Conservation (phyloP, 805 yeast genomes). For the Yarrowia sp. region DNA sequence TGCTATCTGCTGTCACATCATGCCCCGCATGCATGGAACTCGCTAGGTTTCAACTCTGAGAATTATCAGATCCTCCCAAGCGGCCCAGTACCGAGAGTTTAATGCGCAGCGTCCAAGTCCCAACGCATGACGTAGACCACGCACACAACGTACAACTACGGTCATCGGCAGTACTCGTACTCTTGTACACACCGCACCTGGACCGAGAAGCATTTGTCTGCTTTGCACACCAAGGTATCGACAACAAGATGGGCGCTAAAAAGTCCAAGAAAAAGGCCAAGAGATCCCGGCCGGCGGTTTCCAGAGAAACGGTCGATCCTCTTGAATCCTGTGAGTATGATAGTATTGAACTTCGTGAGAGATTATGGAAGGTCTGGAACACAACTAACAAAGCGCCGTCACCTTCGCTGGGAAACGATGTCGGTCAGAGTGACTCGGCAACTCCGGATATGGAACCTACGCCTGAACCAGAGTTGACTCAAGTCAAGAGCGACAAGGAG, state of each 20-base stretch:
- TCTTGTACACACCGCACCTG: background rate
- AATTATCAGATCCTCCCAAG: slow-evolving; percentile 1
- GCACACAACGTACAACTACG: too few species aligned
- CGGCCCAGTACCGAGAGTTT: background rate
- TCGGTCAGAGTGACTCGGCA: background rate
- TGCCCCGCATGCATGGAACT: too few species aligned
- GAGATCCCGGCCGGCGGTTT: slow-evolving; percentile 17
- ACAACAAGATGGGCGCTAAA: slow-evolving; percentile 1
- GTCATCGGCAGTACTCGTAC: background rate
- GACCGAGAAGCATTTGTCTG: too few species aligned
- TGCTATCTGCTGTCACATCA: too few species aligned
- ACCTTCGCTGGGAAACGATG: background rate
- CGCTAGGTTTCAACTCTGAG: too few species aligned
- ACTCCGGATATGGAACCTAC: background rate
- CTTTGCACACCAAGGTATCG: too few species aligned
- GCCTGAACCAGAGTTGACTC: background rate
- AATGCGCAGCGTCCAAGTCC: background rate
- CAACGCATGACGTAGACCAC: slow-evolving; percentile 2
- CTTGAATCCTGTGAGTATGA: background rate
- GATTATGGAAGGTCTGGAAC: too few species aligned
- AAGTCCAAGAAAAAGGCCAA: slow-evolving; percentile 24
- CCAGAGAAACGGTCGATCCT: background rate
- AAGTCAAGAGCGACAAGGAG: background rate
- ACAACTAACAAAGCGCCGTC: slow-evolving; percentile 13
- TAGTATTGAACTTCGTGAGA: too few species aligned